phyloP scores from a whole-genome alignment of 805 yeast genomes.

The Metschnikowia rubicola region DNA sequence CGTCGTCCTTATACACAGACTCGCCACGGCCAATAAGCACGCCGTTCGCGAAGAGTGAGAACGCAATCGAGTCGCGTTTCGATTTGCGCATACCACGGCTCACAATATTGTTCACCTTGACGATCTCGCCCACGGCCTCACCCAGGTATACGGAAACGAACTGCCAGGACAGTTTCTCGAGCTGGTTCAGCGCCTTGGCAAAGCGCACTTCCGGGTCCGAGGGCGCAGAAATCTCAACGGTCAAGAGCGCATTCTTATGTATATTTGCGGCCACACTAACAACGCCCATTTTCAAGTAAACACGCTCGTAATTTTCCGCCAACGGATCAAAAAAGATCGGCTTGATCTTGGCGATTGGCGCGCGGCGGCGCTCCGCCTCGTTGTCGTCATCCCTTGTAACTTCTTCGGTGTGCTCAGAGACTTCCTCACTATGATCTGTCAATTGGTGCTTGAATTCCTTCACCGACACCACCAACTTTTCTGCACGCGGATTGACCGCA shows the following conservation, averaged over 20 bases:
- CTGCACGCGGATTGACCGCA: constrained; percentile 80
- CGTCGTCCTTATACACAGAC: constrained; percentile 47
- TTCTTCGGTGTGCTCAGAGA: neutral
- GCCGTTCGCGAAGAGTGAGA: constrained; percentile 63
- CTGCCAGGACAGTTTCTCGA: constrained; percentile 53
- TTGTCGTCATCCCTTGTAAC: neutral
- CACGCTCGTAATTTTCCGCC: constrained; percentile 55
- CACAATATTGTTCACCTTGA: constrained; percentile 60
- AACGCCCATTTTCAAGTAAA: constrained; percentile 58
- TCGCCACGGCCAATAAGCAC: constrained; percentile 57
- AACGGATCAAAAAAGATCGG: constrained; percentile 64
- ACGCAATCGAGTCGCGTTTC: constrained; percentile 51
- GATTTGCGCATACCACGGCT: constrained; percentile 31
- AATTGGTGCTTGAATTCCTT: constrained; percentile 64
- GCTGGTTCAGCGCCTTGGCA: constrained; percentile 66
- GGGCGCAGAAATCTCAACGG: constrained; percentile 53
- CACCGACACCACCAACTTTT: constrained; percentile 61
- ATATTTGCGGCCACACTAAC: constrained; percentile 30
- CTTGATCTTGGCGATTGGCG: constrained; percentile 62
- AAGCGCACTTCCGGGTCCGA: constrained; percentile 50
- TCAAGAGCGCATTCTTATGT: constrained; percentile 41
- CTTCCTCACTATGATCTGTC: constrained; percentile 11
- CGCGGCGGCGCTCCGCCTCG: constrained; percentile 29
- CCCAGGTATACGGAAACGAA: constrained; percentile 70
- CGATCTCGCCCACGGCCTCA: constrained; percentile 69